Conservation (phyloP, 805 yeast genomes). For the Phaffomyces antillensis region DNA sequence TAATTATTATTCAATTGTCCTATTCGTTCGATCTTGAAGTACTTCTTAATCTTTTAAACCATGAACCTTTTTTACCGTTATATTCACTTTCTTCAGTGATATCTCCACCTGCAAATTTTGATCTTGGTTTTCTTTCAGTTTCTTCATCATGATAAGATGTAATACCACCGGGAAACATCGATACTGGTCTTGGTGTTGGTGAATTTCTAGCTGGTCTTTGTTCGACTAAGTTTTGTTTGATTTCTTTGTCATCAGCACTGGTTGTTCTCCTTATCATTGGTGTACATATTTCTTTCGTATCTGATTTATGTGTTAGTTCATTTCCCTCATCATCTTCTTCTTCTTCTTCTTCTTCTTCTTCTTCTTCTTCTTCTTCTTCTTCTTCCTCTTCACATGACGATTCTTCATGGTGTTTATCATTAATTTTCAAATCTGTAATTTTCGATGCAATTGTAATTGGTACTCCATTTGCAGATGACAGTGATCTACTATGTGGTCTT, state of each 20-base stretch:
- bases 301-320: no score
- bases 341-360: no score
- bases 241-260: neutral
- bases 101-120: conserved; percentile 18
- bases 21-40: conserved; percentile 24
- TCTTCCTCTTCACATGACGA: no score
- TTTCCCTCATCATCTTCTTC: no score
- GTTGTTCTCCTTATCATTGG: no score
- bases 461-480: conserved; percentile 40
- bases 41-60: conserved; percentile 40
- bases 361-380: no score
- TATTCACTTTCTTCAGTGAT: conserved; percentile 14
- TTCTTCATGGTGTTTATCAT: neutral
- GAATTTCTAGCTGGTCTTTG: no score
- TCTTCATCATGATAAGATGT: conserved; percentile 2
- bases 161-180: no score
- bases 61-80: conserved; percentile 30
- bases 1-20: neutral
- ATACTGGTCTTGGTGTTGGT: no score
- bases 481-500: conserved; percentile 33
- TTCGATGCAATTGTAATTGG: conserved; percentile 27
- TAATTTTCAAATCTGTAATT: neutral
- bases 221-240: neutral
- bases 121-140: conserved; percentile 11
- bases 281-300: no score